Evolutionary conservation across 768 basidiomycete genomes (phyloP).

Genomic region (Naganishia antarctica): DNA sequence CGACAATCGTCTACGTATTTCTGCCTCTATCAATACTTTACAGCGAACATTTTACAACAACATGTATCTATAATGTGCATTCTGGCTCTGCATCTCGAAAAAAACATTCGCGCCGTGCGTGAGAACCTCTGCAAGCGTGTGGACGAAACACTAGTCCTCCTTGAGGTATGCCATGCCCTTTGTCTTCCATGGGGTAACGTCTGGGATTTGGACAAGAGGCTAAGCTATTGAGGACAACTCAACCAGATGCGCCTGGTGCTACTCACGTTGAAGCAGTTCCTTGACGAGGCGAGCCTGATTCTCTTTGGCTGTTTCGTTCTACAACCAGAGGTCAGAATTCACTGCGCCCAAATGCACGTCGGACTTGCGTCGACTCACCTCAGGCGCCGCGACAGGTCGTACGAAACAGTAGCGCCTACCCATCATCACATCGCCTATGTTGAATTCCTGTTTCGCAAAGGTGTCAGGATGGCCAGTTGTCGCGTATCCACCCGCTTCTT

Average conservation of each 20-base stretch:
- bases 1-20: no score
- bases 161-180: constrained; percentile 4
- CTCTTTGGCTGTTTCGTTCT: constrained; percentile 61
- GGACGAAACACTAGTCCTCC: not conserved
- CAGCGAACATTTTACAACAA: not conserved
- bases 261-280: constrained; percentile 66
- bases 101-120: no score
- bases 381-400: constrained; percentile 44
- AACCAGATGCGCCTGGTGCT: no score
- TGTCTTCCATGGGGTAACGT: constrained; percentile 13
- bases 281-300: constrained; percentile 73
- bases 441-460: constrained; percentile 49
- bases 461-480: constrained; percentile 58
- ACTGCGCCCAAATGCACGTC: not conserved
- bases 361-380: constrained; percentile 26
- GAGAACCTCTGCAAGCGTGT: not conserved
- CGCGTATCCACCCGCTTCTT: constrained; percentile 78
- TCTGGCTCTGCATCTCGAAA: no score
- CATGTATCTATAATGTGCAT: not conserved
- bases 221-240: no score
- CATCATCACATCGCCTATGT: constrained; percentile 44
- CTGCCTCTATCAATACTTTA: no score
- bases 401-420: constrained; percentile 48
- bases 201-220: not conserved
- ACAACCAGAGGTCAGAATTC: not conserved